phyloP scores from a whole-genome alignment of 129 eudicot species.

The Apium graveolens region DNA sequence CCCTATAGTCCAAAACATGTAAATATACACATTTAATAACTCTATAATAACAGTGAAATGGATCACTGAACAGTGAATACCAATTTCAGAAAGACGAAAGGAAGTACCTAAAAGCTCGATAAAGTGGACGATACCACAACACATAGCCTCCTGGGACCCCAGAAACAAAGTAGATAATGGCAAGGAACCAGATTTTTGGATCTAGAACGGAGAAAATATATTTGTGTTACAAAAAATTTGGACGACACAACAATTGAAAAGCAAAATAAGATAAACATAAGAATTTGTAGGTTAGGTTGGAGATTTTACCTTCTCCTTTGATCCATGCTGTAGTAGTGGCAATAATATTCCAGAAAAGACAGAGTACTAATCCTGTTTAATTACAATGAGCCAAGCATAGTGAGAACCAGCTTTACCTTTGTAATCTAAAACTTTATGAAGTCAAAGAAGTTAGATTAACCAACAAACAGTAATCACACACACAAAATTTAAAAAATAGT shows the following conservation, averaged over 20 bases:
- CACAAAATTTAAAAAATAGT: neutral
- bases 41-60: neutral
- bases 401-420: neutral
- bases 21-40: neutral
- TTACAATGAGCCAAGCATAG: slow-evolving; percentile 13
- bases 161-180: slow-evolving; percentile 66
- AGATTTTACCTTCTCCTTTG: slow-evolving; percentile 52
- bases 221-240: slow-evolving; percentile 4
- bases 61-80: neutral
- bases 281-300: neutral
- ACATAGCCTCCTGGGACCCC: slow-evolving; percentile 77
- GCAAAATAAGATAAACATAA: neutral
- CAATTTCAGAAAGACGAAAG: neutral
- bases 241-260: neutral
- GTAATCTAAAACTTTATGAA: neutral
- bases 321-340: slow-evolving; percentile 96
- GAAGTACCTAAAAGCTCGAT: slow-evolving; percentile 70
- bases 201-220: slow-evolving; percentile 25
- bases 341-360: slow-evolving; percentile 79
- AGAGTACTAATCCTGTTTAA: slow-evolving; percentile 55
- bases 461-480: neutral
- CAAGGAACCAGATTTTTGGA: slow-evolving; percentile 65
- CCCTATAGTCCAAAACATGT: neutral
- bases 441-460: neutral
- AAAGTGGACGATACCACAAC: slow-evolving; percentile 81